Evolutionary conservation across 2,329 filamentous ascomycete species (phyloP), one percentile per base, ranked within the genome.

Genomic region (Alternaria infectoria): DNA sequence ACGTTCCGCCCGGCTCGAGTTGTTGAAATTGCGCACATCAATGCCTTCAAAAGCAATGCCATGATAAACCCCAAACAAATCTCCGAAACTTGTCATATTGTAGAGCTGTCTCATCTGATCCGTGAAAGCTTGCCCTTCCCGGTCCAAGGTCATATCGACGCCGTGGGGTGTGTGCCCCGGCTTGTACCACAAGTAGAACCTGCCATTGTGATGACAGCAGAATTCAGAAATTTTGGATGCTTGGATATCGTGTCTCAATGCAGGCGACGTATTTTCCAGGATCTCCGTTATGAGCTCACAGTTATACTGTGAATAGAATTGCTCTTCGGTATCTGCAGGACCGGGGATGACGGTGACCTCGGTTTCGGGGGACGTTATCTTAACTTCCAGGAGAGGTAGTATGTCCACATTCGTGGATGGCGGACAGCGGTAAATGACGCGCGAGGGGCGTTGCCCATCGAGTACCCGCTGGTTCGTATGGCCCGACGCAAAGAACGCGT

Each of bases 291-390:
- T 17, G 36, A 17, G 36, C n/a, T 40, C 36, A 40, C 36, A 40
- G 3, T 3, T 3, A 3, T 1, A 17, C n/a, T 2, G 36, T 2
- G 36, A 2, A 11, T 40, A 11, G 2, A 11, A 11, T 0, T 6
- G 36, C 36, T 40, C 36, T 40, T 40, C 36, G 36, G 2, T 10
- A n/a, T 40, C 36, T 17, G 36, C 36, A 17, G 36, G 36, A 40
- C 0, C 36, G 15, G 36, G 36, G 15, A 40, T 17, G 36, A 40
- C n/a, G 15, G 4, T 40, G 36, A 40, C 0, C 9, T 40, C 36
- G 36, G 36, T 40, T 17, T 40, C 0, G n/a, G 36, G 36, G 36
- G 0, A 40, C 4, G 8, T 1, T 2, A 40, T 40, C 36, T 40
- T 40, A 3, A 40, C 0, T 11, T 40, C 5, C 3, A 40, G 5